Evolutionary conservation across 108 stramenopile genomes (phyloP).

Genomic region (Cylindrotheca closterium): DNA sequence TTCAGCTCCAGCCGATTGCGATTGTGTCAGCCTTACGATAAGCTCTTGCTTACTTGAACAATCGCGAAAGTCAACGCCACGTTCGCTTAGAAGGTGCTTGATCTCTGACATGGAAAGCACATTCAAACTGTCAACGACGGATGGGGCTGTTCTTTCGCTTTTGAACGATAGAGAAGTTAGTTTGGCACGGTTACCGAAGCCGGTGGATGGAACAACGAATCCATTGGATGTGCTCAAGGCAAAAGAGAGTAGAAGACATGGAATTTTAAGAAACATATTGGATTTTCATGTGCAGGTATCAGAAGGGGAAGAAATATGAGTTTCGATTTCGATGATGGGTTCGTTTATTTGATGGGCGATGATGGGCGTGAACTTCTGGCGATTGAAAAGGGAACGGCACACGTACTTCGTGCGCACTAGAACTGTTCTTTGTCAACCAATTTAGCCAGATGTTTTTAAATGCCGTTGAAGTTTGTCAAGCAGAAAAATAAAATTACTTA

Average conservation of each 20-base stretch:
- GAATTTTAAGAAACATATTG: neutral
- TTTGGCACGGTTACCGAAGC: neutral
- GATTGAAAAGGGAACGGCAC: too few relatives aligned
- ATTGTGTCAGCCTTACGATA: constrained; percentile 43
- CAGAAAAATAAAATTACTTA: too few relatives aligned
- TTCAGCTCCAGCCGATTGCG: neutral
- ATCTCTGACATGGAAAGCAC: constrained; percentile 61
- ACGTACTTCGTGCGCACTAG: too few relatives aligned
- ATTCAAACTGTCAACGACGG: neutral
- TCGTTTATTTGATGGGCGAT: too few relatives aligned
- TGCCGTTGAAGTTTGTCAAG: too few relatives aligned
- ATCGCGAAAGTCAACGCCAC: constrained; percentile 75
- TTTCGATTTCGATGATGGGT: too few relatives aligned
- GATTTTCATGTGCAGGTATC: too few relatives aligned
- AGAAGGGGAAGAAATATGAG: too few relatives aligned
- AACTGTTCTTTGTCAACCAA: too few relatives aligned
- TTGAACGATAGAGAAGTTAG: neutral
- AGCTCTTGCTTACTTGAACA: constrained; percentile 73
- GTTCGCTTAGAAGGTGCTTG: constrained; percentile 62
- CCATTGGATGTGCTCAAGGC: neutral
- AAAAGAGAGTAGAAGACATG: neutral
- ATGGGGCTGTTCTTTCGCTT: neutral
- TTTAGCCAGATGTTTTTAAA: too few relatives aligned
- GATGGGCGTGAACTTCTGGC: too few relatives aligned
- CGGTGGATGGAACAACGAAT: neutral